A percentile compares a stretch with the other conserved stretches of the same genome.
phyloP scores from a whole-genome alignment of 2,329 filamentous ascomycete genomes.

The Aspergillus jensenii region DNA sequence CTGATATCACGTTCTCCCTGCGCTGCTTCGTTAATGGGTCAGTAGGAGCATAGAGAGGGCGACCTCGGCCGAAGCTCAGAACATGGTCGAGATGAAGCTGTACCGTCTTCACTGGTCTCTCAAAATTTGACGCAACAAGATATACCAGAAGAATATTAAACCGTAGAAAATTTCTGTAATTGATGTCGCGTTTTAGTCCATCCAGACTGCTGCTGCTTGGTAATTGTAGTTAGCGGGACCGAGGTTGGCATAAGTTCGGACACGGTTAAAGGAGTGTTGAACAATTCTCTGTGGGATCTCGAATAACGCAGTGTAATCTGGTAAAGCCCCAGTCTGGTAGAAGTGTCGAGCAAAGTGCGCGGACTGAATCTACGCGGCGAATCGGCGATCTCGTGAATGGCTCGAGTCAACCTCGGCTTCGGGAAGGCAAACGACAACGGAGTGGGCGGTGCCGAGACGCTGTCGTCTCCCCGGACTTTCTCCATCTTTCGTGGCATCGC shows the following conservation, averaged over 20 bases:
- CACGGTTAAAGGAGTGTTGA: too few species aligned
- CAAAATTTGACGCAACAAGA: too few species aligned
- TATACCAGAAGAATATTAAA: too few species aligned
- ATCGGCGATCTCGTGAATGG: slow-evolving; percentile 16
- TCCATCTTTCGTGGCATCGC: slow-evolving; percentile 19
- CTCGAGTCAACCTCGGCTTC: slow-evolving; percentile 35
- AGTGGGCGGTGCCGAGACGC: slow-evolving; percentile 31
- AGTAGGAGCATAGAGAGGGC: neutral
- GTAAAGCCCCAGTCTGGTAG: too few species aligned
- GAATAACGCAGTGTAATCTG: too few species aligned
- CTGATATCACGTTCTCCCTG: too few species aligned
- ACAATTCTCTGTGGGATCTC: too few species aligned
- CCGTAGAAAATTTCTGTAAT: too few species aligned
- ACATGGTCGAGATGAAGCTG: too few species aligned
- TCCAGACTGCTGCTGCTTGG: neutral
- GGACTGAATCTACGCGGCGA: neutral
- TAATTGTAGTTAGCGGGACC: neutral
- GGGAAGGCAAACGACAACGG: slow-evolving; percentile 33
- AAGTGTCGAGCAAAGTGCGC: too few species aligned
- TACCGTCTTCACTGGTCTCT: too few species aligned
- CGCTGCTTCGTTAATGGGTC: neutral
- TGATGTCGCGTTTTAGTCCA: neutral
- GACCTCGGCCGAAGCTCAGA: neutral
- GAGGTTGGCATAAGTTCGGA: too few species aligned
- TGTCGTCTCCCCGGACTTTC: slow-evolving; percentile 32